A percentile compares a stretch with the other conserved stretches of the same genome.
These are phyloP conservation scores for Leucocoprinus sp. DNA, from an alignment of 768 basidiomycete genomes.

Conservation along the genomic window DNA sequence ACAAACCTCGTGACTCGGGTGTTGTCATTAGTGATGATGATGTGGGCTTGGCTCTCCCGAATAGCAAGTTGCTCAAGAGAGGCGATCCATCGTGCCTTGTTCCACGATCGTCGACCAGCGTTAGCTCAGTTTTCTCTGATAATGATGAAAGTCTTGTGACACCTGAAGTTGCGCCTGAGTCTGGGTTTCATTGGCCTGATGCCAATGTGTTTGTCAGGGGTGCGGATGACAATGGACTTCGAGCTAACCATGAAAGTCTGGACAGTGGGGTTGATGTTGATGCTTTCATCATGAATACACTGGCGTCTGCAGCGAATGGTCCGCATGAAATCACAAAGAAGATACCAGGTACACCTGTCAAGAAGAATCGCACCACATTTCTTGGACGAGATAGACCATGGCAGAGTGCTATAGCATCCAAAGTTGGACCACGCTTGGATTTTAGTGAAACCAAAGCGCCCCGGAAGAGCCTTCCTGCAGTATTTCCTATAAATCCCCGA, in stretches of 20 bases:
- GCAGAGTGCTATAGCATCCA: slow-evolving; percentile 73
- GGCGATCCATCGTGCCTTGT: slow-evolving; percentile 29
- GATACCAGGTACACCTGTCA: slow-evolving; percentile 77
- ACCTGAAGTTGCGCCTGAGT: slow-evolving; percentile 48
- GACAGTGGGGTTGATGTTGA: slow-evolving; percentile 41
- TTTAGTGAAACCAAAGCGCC: slow-evolving; percentile 41
- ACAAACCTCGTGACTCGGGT: slow-evolving; percentile 62
- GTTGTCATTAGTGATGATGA: slow-evolving; percentile 58
- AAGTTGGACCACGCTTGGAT: slow-evolving; percentile 47
- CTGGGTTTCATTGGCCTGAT: slow-evolving; percentile 56
- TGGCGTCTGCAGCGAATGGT: slow-evolving; percentile 50
- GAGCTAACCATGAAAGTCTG: slow-evolving; percentile 13
- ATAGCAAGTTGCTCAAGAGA: slow-evolving; percentile 6
- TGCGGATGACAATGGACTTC: slow-evolving; percentile 28
- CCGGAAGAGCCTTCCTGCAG: slow-evolving; percentile 71
- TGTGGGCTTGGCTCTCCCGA: slow-evolving; percentile 15
- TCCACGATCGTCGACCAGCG: slow-evolving; percentile 54
- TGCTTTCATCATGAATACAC: slow-evolving; percentile 63
- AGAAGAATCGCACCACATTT: slow-evolving; percentile 55
- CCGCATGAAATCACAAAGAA: slow-evolving; percentile 42
- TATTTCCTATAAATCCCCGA: slow-evolving; percentile 41
- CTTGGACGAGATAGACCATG: slow-evolving; percentile 57
- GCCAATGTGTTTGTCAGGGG: slow-evolving; percentile 32
- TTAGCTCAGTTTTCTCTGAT: slow-evolving; percentile 46
- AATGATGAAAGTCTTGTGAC: slow-evolving; percentile 64